Percentiles rank a stretch among this genome's conserved stretches.
phyloP scores from a whole-genome alignment of 2,329 filamentous ascomycete genomes.

The Penicillium paneum region DNA sequence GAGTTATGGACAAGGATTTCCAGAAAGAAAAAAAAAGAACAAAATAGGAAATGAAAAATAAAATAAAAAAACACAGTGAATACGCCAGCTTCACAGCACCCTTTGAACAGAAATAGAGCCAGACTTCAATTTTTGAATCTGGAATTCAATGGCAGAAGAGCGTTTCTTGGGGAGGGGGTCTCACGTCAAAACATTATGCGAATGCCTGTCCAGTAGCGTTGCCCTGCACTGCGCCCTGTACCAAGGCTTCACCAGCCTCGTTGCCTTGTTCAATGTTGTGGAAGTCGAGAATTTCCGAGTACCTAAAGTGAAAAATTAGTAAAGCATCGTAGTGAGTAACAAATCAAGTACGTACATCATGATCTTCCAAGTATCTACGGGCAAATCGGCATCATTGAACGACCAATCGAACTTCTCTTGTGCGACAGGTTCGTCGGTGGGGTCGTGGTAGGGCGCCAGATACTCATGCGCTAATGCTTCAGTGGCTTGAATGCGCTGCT shows the following conservation, averaged over 20 bases:
- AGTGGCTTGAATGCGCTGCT: conserved; percentile 83
- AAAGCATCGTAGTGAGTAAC: not conserved
- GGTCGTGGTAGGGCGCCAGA: conserved; percentile 93
- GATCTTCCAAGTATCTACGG: conserved; percentile 99
- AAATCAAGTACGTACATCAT: conserved; percentile 74
- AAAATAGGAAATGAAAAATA: conserved; percentile 10
- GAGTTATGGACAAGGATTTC: conserved; percentile 26
- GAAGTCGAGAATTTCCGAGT: conserved; percentile 97
- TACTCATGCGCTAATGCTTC: conserved; percentile 89
- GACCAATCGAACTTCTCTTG: conserved; percentile 99
- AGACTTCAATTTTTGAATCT: conserved; percentile 17
- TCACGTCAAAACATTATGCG: conserved; percentile 19
- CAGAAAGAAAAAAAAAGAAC: conserved; percentile 16
- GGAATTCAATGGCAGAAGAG: conserved; percentile 7
- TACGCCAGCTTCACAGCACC: conserved; percentile 17
- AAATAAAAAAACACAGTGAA: conserved; percentile 1
- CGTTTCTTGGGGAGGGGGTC: not conserved
- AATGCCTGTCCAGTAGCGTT: conserved; percentile 22
- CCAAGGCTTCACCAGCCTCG: conserved; percentile 32
- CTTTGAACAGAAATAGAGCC: conserved; percentile 21
- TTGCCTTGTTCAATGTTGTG: conserved; percentile 74
- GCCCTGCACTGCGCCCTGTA: conserved; percentile 24
- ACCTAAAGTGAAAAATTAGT: conserved; percentile 57
- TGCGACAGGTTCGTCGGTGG: conserved; percentile 89
- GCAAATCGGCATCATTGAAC: conserved; percentile 96